These are phyloP conservation scores for Monosporascus ibericus DNA, from an alignment of 2,329 filamentous ascomycete species.

Conservation along the genomic window DNA sequence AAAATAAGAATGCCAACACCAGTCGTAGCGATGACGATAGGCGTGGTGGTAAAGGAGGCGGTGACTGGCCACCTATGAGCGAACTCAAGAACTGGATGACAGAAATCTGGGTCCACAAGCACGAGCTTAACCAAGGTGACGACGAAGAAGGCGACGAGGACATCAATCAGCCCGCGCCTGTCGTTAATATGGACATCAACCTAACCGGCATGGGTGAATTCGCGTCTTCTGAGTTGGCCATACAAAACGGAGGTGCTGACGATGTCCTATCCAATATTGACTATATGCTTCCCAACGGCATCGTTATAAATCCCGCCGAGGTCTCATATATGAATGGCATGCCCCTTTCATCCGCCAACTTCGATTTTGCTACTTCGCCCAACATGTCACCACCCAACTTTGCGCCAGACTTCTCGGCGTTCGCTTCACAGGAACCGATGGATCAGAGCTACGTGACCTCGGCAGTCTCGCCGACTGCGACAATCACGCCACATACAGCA, in stretches of 20 bases:
- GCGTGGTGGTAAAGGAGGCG: conserved; percentile 48
- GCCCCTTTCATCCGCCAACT: conserved; percentile 26
- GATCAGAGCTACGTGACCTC: conserved; percentile 16
- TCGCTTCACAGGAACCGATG: conserved; percentile 15
- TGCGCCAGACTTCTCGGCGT: conserved; percentile 12
- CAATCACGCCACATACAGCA: conserved; percentile 19
- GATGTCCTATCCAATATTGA: conserved; percentile 12
- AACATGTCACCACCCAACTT: conserved; percentile 14
- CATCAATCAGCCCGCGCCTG: conserved; percentile 24
- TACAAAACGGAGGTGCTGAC: background rate
- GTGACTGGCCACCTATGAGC: conserved; percentile 49
- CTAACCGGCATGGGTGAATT: conserved; percentile 18
- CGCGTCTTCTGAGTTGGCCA: background rate
- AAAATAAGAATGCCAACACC: conserved; percentile 30
- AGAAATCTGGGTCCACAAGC: conserved; percentile 39
- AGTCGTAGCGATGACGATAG: conserved; percentile 37
- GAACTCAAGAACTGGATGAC: conserved; percentile 56
- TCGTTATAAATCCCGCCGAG: conserved; percentile 14
- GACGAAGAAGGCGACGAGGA: conserved; percentile 35
- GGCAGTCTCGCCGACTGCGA: conserved; percentile 21
- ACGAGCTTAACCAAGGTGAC: conserved; percentile 20
- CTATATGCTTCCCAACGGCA: conserved; percentile 12
- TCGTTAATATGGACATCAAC: conserved; percentile 14
- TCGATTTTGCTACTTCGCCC: conserved; percentile 18
- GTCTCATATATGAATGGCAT: conserved; percentile 12